phyloP scores from a whole-genome alignment of 2,329 filamentous ascomycete species.

The Pseudocercospora vitis region DNA sequence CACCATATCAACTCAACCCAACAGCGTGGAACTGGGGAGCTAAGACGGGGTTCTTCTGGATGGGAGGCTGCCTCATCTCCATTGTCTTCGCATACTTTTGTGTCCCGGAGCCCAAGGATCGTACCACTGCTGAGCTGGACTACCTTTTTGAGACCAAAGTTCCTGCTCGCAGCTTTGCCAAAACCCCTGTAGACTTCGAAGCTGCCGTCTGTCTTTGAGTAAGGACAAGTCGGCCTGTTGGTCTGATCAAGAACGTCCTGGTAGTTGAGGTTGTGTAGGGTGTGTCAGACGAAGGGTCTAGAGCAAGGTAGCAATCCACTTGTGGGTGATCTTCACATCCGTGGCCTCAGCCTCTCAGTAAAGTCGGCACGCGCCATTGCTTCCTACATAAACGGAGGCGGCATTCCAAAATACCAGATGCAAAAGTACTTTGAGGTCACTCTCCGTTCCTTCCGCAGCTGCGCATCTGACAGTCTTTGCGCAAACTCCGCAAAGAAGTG shows the following conservation, averaged over 20 bases:
- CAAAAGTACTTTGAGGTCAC: conserved; percentile 6
- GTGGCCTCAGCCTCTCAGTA: no score
- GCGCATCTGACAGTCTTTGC: neutral
- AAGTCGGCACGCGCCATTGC: no score
- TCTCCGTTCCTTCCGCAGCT: neutral
- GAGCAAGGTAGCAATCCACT: no score
- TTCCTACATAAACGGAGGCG: conserved; percentile 2
- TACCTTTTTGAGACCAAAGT: conserved; percentile 48
- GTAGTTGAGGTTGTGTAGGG: no score
- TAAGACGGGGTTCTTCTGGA: conserved; percentile 8
- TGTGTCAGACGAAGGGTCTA: no score
- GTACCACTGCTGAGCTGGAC: conserved; percentile 48
- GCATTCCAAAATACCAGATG: conserved; percentile 2
- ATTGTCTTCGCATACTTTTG: neutral
- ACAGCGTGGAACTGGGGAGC: conserved; percentile 22
- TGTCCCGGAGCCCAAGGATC: conserved; percentile 44
- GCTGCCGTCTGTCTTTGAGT: neutral
- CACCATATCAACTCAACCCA: conserved; percentile 30
- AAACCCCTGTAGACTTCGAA: conserved; percentile 38
- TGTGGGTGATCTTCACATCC: no score
- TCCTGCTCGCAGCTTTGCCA: conserved; percentile 43
- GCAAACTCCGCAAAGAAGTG: conserved; percentile 6
- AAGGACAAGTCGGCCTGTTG: no score
- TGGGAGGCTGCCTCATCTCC: conserved; percentile 1
- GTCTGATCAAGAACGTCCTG: neutral